Conservation (phyloP, 169 alveolate genomes). For the Eimeria acervulina region DNA sequence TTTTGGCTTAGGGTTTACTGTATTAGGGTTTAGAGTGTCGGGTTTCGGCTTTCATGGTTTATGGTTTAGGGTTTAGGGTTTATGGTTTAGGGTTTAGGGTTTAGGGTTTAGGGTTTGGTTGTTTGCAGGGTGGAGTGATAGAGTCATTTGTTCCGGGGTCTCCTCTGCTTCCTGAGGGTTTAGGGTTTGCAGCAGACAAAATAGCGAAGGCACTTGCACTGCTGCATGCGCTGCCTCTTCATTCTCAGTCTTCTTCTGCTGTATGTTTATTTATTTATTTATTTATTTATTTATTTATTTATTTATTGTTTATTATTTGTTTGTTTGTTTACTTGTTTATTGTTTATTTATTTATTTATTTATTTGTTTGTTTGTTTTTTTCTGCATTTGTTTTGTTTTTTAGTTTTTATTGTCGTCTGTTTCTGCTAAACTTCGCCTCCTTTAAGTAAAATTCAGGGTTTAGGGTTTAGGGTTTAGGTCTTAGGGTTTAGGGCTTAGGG, state of each 20-base stretch:
- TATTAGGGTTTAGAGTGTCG: slow-evolving; percentile 15
- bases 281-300: too few species aligned
- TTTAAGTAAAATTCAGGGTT: too few species aligned
- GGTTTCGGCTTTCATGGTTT: slow-evolving; percentile 1
- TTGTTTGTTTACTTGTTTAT: too few species aligned
- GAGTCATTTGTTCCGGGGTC: not conserved
- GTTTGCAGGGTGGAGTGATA: not conserved
- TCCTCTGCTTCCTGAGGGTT: not conserved
- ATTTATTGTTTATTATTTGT: too few species aligned
- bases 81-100: slow-evolving; percentile 45
- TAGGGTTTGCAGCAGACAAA: not conserved
- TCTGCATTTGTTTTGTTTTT: too few species aligned
- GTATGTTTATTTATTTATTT: not conserved
- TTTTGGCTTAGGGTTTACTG: not conserved
- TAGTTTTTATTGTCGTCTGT: too few species aligned
- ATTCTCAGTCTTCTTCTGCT: not conserved
- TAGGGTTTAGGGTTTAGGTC: not conserved
- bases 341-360: too few species aligned
- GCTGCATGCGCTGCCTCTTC: not conserved
- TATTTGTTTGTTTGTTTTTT: too few species aligned
- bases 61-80: slow-evolving; percentile 4
- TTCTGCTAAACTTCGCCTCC: too few species aligned
- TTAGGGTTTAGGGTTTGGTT: slow-evolving; percentile 28
- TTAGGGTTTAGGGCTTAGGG: not conserved
- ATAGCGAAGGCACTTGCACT: not conserved